phyloP scores from a whole-genome alignment of 2,329 filamentous ascomycete genomes.

The Colletotrichum cuscutae region DNA sequence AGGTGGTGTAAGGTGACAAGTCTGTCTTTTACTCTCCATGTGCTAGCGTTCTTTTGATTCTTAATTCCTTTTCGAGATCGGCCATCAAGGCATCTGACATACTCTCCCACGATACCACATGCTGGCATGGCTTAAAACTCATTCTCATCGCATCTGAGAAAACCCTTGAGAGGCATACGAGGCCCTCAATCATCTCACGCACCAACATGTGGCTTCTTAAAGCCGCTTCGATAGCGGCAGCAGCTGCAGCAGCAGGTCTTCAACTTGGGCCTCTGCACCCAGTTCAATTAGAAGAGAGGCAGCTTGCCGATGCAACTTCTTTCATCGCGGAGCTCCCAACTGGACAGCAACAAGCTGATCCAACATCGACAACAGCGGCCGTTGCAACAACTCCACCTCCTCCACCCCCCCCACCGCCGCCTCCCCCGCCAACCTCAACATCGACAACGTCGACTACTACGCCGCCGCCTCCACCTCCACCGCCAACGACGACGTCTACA shows the following conservation, averaged over 20 bases:
- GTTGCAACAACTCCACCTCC: conserved; percentile 7
- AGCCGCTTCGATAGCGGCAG: conserved; percentile 15
- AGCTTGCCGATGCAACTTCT: conserved; percentile 7
- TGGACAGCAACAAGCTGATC: background rate
- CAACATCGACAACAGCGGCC: background rate
- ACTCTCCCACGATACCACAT: background rate
- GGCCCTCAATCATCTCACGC: background rate
- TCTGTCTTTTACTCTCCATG: background rate
- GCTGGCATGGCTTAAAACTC: conserved; percentile 30
- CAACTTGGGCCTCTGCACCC: background rate
- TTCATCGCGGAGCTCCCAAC: conserved; percentile 29
- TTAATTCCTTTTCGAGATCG: background rate
- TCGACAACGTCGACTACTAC: conserved; percentile 1
- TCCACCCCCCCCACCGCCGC: conserved; percentile 1
- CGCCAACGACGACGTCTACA: background rate
- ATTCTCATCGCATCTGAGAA: background rate
- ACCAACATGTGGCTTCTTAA: conserved; percentile 24
- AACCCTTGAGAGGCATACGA: background rate
- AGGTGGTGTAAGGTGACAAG: conserved; percentile 2
- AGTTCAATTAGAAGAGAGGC: background rate
- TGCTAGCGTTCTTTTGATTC: background rate
- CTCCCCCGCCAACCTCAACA: background rate
- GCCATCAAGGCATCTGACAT: background rate
- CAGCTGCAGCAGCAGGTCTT: conserved; percentile 23
- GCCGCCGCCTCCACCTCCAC: conserved; percentile 9